Evolutionary conservation across 331 rosid genomes (phyloP), one percentile per base, ranked within the genome.

Genomic region (Acacia concinna): DNA sequence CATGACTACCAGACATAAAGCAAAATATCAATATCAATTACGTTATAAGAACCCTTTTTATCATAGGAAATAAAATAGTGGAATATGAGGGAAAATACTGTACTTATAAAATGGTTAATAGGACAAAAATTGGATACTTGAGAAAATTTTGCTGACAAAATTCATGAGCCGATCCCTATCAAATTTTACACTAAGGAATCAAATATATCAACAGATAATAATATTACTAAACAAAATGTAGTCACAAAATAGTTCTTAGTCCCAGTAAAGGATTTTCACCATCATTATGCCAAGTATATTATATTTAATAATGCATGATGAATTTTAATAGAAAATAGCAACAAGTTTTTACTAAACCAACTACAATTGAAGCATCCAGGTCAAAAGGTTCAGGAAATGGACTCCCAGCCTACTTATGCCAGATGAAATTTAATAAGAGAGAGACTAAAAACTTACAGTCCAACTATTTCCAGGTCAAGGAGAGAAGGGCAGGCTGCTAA

Each of bases 381-480:
- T 54, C 18, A 52, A 32, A 15, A 72, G 57, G 31, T 51, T 27
- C 77, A 8, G 21, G 40, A 17, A 79, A 76, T 52, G 73, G 46
- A 65, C 43, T 63, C 77, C 64, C 65, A 60, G 68, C 71, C 75
- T 46, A 59, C 73, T 51, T 32, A 46, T 59, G 65, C 52, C 37
- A 14, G 20, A 73, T 72, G 62, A 49, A 73, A 51, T 80, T 60
- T 72, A 41, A 68, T 31, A 51, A 59, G 38, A 28, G 73, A 76
- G 25, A 74, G 77, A 69, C 23, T 30, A 60, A n/a, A 21, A 82
- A 90, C 99, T 87, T 91, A 96, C 99, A 96, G 94, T 89, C 98
- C 98, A 79, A 96, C 93, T 59, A 96, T 90, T 91, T 96, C 99
- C 85, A 96, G 85, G 87, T 96, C 99, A 81, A 91, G 91, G 68